Conservation (phyloP, 192 early-diverging fungal species). For the Dissophora ornata region DNA sequence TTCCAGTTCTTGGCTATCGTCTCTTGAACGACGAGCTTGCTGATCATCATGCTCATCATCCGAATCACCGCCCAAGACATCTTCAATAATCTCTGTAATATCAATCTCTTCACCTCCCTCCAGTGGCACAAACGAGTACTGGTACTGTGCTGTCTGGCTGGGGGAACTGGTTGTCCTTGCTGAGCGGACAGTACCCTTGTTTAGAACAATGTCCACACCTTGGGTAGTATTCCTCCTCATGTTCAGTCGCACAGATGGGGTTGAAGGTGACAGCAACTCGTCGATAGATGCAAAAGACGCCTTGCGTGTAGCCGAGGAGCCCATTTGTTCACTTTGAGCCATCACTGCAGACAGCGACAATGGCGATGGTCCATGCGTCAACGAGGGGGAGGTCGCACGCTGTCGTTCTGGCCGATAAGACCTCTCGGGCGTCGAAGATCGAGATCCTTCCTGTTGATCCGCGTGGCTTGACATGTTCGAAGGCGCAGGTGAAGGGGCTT, state of each 20-base stretch:
- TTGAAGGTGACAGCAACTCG: not conserved
- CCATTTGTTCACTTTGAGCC: constrained; percentile 1
- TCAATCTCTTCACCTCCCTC: constrained; percentile 55
- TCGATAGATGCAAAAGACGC: constrained; percentile 5
- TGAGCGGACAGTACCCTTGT: constrained; percentile 46
- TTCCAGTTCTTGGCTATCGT: constrained; percentile 13
- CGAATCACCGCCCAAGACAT: constrained; percentile 51
- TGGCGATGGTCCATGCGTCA: constrained; percentile 51
- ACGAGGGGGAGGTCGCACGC: constrained; percentile 34
- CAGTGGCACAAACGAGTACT: constrained; percentile 54
- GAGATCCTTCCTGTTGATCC: constrained; percentile 39
- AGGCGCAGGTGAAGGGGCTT: constrained; percentile 47
- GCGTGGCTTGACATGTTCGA: constrained; percentile 40
- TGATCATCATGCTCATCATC: constrained; percentile 41
- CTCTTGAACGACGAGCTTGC: not conserved
- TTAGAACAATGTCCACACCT: constrained; percentile 56
- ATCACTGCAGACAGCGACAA: constrained; percentile 43
- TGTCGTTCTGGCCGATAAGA: constrained; percentile 31
- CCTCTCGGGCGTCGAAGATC: constrained; percentile 42
- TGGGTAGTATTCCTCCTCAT: constrained; percentile 39
- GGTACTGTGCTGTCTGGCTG: constrained; percentile 12
- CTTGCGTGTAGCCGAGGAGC: not conserved
- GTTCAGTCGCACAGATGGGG: not conserved
- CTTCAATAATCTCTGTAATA: constrained; percentile 59
- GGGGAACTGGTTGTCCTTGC: constrained; percentile 11